A percentile compares a stretch with the other conserved stretches of the same genome.
Evolutionary conservation across 2,329 filamentous ascomycete species (phyloP).

Genomic region (Byssothecium circinans): DNA sequence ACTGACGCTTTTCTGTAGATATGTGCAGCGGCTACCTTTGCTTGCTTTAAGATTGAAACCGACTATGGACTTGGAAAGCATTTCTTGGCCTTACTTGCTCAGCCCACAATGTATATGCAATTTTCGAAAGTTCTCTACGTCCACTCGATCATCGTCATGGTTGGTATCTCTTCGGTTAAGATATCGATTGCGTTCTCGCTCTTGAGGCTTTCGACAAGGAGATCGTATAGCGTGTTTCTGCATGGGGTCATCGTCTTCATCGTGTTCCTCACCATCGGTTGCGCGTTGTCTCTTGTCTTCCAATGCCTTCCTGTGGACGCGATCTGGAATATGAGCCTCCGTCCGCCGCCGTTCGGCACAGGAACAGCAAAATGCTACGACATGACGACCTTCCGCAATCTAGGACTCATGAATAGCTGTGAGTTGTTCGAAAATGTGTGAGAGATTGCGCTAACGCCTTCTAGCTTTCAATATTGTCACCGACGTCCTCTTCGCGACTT

Average conservation of each 20-base stretch:
- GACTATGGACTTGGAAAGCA: conserved; percentile 54
- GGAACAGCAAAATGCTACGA: conserved; percentile 49
- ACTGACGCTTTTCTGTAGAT: conserved; percentile 11
- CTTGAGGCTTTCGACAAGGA: conserved; percentile 43
- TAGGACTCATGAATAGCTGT: conserved; percentile 54
- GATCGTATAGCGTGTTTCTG: conserved; percentile 45
- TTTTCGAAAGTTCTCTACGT: conserved; percentile 47
- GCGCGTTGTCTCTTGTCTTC: conserved; percentile 52
- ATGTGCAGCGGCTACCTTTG: conserved; percentile 25
- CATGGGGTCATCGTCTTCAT: conserved; percentile 50
- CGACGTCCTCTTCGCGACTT: conserved; percentile 45
- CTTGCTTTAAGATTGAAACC: conserved; percentile 50
- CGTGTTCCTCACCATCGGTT: conserved; percentile 46
- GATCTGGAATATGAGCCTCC: conserved; percentile 46
- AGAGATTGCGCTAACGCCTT: conserved; percentile 4
- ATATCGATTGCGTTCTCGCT: conserved; percentile 53
- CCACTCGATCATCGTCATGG: conserved; percentile 52
- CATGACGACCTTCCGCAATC: conserved; percentile 43
- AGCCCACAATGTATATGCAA: conserved; percentile 31
- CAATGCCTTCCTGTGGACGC: conserved; percentile 51
- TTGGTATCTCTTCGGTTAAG: conserved; percentile 51
- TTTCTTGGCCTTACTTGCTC: conserved; percentile 37
- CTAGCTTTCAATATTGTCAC: conserved; percentile 44
- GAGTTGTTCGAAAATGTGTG: conserved; percentile 9
- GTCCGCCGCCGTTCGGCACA: conserved; percentile 30